Conservation (phyloP, 164 flowering plant species). For the Euptelea pleiosperma region DNA sequence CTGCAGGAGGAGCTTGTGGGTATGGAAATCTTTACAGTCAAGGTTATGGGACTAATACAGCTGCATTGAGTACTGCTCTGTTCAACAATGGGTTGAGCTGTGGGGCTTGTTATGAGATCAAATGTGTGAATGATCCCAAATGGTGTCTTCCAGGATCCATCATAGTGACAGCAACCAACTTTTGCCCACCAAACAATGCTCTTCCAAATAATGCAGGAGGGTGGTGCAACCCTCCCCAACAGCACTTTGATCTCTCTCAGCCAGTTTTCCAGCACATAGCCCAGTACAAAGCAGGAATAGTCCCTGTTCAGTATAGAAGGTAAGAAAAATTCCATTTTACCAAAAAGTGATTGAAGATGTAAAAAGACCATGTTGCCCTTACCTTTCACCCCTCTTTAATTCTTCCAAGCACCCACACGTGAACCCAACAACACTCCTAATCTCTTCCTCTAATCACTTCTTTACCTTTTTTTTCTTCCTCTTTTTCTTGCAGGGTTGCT, state of each 20-base stretch:
- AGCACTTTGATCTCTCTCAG: slow-evolving; percentile 70
- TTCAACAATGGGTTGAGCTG: slow-evolving; percentile 69
- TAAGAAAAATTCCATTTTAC: slow-evolving; percentile 7
- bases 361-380: no score
- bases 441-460: not conserved
- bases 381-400: not conserved
- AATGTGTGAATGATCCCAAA: slow-evolving; percentile 50
- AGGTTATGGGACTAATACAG: slow-evolving; percentile 71
- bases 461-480: not conserved
- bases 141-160: slow-evolving; percentile 65
- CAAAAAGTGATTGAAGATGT: no score
- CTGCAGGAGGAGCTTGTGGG: slow-evolving; percentile 78
- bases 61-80: slow-evolving; percentile 71
- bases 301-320: slow-evolving; percentile 70
- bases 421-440: no score
- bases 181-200: slow-evolving; percentile 61
- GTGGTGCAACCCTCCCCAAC: slow-evolving; percentile 67
- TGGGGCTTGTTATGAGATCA: slow-evolving; percentile 63
- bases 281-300: slow-evolving; percentile 65
- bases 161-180: slow-evolving; percentile 70
- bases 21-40: slow-evolving; percentile 78
- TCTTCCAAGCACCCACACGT: no score
- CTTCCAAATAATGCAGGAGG: slow-evolving; percentile 44
- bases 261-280: slow-evolving; percentile 66
- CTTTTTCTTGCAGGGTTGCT: slow-evolving; percentile 41